Evolutionary conservation across 2,329 filamentous ascomycete genomes (phyloP).

Genomic region (Myriosclerotinia scirpicola): DNA sequence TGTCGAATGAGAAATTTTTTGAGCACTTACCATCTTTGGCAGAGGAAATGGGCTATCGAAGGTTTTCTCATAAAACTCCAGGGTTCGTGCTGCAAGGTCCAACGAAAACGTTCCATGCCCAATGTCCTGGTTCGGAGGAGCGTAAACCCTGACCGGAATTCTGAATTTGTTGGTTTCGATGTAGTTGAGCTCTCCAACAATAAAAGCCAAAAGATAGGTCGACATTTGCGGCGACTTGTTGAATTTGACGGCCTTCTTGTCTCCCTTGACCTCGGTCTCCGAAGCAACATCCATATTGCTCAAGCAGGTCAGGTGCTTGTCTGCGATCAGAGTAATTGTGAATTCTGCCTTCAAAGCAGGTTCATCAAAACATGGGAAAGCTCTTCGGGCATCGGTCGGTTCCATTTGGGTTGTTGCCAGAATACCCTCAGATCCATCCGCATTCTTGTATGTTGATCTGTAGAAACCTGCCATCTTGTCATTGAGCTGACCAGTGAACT

Average conservation of each 20-base stretch:
- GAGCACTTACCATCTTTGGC: conserved; percentile 67
- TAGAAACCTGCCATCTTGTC: conserved; percentile 99
- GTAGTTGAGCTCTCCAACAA: conserved; percentile 90
- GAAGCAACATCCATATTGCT: conserved; percentile 95
- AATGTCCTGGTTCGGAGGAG: conserved; percentile 84
- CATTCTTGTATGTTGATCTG: conserved; percentile 85
- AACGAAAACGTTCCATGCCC: conserved; percentile 89
- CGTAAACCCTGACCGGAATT: conserved; percentile 90
- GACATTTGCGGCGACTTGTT: conserved; percentile 93
- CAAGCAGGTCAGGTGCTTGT: conserved; percentile 85
- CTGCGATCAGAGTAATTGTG: conserved; percentile 85
- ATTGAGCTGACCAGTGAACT: conserved; percentile 78
- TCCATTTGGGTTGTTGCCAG: conserved; percentile 96
- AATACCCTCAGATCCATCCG: conserved; percentile 75
- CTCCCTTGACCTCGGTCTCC: conserved; percentile 70
- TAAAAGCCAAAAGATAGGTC: conserved; percentile 91
- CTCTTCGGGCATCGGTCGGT: conserved; percentile 86
- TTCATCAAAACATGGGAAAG: conserved; percentile 97
- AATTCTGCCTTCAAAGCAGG: conserved; percentile 91
- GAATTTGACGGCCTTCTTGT: conserved; percentile 81
- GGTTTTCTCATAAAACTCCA: conserved; percentile 93
- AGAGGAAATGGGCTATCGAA: conserved; percentile 85
- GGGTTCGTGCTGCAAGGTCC: conserved; percentile 82
- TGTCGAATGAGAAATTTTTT: not conserved
- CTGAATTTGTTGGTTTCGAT: conserved; percentile 91